Evolutionary conservation across 306 rosid species (phyloP).

Genomic region (Vachellia collinsii): DNA sequence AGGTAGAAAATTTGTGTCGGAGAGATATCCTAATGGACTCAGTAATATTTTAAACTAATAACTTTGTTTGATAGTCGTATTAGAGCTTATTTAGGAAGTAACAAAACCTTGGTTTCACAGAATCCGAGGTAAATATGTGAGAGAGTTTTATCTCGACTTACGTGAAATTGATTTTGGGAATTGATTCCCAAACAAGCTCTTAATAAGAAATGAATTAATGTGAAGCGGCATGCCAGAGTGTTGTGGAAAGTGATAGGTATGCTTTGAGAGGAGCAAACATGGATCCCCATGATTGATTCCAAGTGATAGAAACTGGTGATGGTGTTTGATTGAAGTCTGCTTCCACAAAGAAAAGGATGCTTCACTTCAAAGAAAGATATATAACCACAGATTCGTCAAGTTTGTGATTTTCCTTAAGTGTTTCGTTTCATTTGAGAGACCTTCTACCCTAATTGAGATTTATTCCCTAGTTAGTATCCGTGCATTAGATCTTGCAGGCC

Average conservation of each 20-base stretch:
- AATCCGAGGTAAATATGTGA: too few species aligned
- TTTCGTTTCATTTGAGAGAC: neutral
- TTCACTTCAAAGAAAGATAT: slow-evolving; percentile 33
- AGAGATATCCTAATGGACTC: too few species aligned
- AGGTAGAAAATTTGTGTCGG: too few species aligned
- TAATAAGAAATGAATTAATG: too few species aligned
- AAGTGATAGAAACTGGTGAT: slow-evolving; percentile 21
- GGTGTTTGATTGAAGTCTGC: slow-evolving; percentile 25
- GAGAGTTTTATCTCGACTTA: too few species aligned
- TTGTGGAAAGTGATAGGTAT: slow-evolving; percentile 3
- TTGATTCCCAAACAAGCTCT: too few species aligned
- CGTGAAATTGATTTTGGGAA: too few species aligned
- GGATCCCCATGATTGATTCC: slow-evolving; percentile 27
- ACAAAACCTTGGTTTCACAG: too few species aligned
- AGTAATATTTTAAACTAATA: too few species aligned
- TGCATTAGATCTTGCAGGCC: slow-evolving; percentile 3
- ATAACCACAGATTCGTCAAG: neutral
- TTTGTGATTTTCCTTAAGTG: neutral
- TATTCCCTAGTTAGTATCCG: neutral
- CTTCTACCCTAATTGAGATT: neutral
- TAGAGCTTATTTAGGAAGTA: too few species aligned
- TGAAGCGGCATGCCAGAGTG: neutral
- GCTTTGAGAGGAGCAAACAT: neutral
- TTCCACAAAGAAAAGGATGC: slow-evolving; percentile 28
- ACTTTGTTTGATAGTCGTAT: too few species aligned